Base-by-base conservation (phyloP, 371 early-diverging fungal genomes). In the Rhizopus delemar region DNA sequence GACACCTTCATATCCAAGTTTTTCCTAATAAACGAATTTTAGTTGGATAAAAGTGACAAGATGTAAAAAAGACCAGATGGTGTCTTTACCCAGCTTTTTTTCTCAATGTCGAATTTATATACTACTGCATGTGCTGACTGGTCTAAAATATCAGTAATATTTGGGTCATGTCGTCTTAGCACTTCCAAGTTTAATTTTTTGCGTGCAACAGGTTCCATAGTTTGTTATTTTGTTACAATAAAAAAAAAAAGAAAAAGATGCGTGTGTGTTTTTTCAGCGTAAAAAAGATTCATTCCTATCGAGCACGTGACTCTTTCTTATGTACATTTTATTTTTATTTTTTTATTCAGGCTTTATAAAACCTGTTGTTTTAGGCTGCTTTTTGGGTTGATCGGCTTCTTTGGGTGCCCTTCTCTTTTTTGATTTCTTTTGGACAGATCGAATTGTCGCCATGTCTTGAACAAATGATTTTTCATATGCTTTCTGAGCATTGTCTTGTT, bases 71-170 rank as follows among this genome's bases (percentile, higher is more conserved):
- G 2, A 22, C 22, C 22, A 22, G 22, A 22, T 22, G 22, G 46
- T 33, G 16, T 6, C 16, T 71, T 55, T 81, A 90, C 92, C 93
- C 93, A 92, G 15, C 83, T 69, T 57, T 80, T 67, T 34, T 77
- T 77, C 31, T 70, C 76, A 29, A 68, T 71, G 65, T 85, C 86
- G 70, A 90, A 91, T 53, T 87, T 83, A 67, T 92, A 92, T n/a
- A 91, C 86, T 28, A 89, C 90, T 33, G 88, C 89, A 69, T 91
- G 86, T 38, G 85, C 80, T 9, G 90, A 85, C 35, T 80, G 82
- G 68, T 91, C 90, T 52, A 89, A 60, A 50, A 92, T 89, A 54
- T 80, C 82, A 34, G 75, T 64, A 43, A 89, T 88, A 39, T 71
- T 68, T 6, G 84, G 68, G 63, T 92, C 93, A 60, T 91, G 88